Evolutionary conservation across 2,329 filamentous ascomycete species (phyloP).

Genomic region (Botrytis deweyae): DNA sequence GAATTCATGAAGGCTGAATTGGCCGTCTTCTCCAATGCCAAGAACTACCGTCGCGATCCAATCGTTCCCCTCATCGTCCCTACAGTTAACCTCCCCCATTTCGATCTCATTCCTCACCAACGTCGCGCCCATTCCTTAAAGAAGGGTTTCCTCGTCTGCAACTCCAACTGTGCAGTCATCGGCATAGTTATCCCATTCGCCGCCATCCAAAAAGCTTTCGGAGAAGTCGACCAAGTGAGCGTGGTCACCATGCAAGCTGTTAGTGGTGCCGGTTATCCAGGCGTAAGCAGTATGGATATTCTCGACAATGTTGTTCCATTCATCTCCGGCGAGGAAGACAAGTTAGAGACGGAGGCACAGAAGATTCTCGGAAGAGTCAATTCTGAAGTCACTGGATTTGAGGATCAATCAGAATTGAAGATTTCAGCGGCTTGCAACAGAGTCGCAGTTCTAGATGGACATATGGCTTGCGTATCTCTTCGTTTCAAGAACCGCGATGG

Average conservation of each 20-base stretch:
- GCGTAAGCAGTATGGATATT: slow-evolving; percentile 91
- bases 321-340: slow-evolving; percentile 93
- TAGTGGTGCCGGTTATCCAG: slow-evolving; percentile 87
- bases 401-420: slow-evolving; percentile 70
- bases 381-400: slow-evolving; percentile 68
- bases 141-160: slow-evolving; percentile 93
- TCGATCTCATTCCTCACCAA: slow-evolving; percentile 88
- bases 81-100: slow-evolving; percentile 86
- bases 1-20: slow-evolving; percentile 86
- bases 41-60: slow-evolving; percentile 91
- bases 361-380: slow-evolving; percentile 87
- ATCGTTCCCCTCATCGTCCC: slow-evolving; percentile 91
- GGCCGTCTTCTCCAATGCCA: slow-evolving; percentile 94
- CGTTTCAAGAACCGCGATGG: slow-evolving; percentile 65
- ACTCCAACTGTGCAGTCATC: slow-evolving; percentile 97
- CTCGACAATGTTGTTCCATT: slow-evolving; percentile 94
- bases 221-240: slow-evolving; percentile 69
- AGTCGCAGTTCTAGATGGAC: slow-evolving; percentile 91
- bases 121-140: slow-evolving; percentile 67
- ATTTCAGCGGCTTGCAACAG: slow-evolving; percentile 90
- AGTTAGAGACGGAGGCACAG: slow-evolving; percentile 89
- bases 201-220: slow-evolving; percentile 82
- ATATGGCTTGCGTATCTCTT: slow-evolving; percentile 90
- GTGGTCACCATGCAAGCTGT: slow-evolving; percentile 96
- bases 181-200: slow-evolving; percentile 94